Evolutionary conservation across 768 basidiomycete genomes (phyloP).

Genomic region (Fibroporia radiculosa): DNA sequence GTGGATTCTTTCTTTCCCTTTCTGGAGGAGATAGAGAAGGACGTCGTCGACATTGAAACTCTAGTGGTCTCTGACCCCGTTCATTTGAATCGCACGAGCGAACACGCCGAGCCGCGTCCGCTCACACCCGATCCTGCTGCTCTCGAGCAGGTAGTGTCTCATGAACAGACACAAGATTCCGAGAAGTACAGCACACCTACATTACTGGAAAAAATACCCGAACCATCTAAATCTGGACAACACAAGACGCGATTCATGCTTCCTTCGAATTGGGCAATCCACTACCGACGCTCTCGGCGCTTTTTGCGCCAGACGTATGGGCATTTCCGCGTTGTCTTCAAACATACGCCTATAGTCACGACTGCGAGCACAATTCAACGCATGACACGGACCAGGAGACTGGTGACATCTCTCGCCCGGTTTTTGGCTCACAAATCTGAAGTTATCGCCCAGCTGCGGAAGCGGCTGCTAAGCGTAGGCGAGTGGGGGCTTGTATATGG

Average conservation of each 20-base stretch:
- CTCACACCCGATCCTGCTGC: not conserved
- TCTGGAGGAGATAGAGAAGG: constrained; percentile 70
- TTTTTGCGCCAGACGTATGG: not conserved
- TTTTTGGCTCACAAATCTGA: constrained; percentile 76
- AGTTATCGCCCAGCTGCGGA: constrained; percentile 72
- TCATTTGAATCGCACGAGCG: not conserved
- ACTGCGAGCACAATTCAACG: constrained; percentile 52
- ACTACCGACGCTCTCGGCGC: constrained; percentile 10
- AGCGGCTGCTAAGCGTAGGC: constrained; percentile 48
- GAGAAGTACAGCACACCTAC: not conserved
- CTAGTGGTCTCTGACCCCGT: constrained; percentile 41
- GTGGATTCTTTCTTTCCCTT: constrained; percentile 92
- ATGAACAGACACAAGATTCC: not conserved
- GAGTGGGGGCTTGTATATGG: constrained; percentile 28
- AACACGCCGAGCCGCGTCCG: not conserved
- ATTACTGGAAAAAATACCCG: not conserved
- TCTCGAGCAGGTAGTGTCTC: not conserved
- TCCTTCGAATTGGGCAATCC: constrained; percentile 6
- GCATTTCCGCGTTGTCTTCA: constrained; percentile 3
- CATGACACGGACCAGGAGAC: constrained; percentile 70
- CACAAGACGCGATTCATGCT: constrained; percentile 6
- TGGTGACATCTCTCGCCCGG: constrained; percentile 73
- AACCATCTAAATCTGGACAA: not conserved
- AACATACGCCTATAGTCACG: constrained; percentile 8
- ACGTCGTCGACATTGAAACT: constrained; percentile 71